These are phyloP conservation scores for Wickerhamomyces alni DNA, from an alignment of 805 yeast genomes.

Conservation along the genomic window DNA sequence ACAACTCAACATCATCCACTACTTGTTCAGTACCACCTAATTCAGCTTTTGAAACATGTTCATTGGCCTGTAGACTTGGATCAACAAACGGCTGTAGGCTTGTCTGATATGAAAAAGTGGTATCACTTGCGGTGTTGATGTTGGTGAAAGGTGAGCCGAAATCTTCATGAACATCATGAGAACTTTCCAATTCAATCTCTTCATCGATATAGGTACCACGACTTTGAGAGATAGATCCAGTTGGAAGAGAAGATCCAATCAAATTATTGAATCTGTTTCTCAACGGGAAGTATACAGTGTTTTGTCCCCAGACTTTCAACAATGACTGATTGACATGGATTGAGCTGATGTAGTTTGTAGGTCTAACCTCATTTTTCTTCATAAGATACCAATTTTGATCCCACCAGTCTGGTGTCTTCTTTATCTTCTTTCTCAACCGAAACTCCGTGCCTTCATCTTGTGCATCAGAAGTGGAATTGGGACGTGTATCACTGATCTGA, in stretches of 20 bases:
- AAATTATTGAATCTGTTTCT: background rate
- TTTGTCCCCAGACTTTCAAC: background rate
- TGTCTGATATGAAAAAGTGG: background rate
- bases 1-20: background rate
- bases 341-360: background rate
- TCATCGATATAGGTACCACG: background rate
- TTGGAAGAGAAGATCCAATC: background rate
- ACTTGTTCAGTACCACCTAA: conserved; percentile 1
- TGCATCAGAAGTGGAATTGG: too few relatives aligned
- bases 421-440: background rate
- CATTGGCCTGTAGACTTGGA: conserved; percentile 9
- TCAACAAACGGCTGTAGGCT: conserved; percentile 13
- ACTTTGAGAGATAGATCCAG: too few relatives aligned
- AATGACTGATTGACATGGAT: background rate
- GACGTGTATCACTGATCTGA: background rate
- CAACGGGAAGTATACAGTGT: background rate
- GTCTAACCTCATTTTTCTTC: background rate
- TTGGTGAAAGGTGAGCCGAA: background rate
- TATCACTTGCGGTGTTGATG: background rate
- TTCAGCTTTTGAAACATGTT: background rate
- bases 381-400: conserved; percentile 1
- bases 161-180: background rate
- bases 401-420: background rate
- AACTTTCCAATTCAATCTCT: background rate
- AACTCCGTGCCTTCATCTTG: background rate